phyloP scores from a whole-genome alignment of 2,329 filamentous ascomycete species.

The Colletotrichum sp. region DNA sequence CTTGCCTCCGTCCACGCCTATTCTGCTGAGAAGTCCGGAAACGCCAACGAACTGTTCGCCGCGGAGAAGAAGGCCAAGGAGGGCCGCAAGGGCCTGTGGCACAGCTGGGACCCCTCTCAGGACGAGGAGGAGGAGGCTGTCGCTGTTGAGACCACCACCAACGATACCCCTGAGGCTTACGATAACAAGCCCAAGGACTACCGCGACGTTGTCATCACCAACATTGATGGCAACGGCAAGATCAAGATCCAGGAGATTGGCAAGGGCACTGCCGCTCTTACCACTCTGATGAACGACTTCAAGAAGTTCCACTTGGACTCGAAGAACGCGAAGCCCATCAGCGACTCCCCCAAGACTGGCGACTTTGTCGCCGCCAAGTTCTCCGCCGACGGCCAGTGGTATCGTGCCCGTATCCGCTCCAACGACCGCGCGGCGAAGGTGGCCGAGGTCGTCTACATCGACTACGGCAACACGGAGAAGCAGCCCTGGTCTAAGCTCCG shows the following conservation, averaged over 20 bases:
- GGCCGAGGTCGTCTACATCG: conserved; percentile 90
- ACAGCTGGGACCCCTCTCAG: conserved; percentile 90
- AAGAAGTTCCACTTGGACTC: conserved; percentile 87
- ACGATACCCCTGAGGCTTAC: conserved; percentile 46
- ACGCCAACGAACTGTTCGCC: conserved; percentile 83
- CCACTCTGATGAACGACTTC: conserved; percentile 90
- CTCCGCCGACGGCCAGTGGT: conserved; percentile 89
- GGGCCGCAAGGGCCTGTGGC: conserved; percentile 85
- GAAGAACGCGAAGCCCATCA: conserved; percentile 76
- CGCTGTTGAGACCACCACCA: conserved; percentile 55
- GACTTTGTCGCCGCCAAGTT: conserved; percentile 93
- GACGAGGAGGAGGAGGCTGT: conserved; percentile 69
- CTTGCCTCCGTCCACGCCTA: conserved; percentile 91
- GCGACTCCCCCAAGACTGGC: conserved; percentile 83
- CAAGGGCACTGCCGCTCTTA: conserved; percentile 81
- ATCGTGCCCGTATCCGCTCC: conserved; percentile 86
- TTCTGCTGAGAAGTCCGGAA: conserved; percentile 94
- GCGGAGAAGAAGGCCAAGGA: conserved; percentile 93
- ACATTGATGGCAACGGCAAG: conserved; percentile 81
- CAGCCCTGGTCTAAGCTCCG: conserved; percentile 85
- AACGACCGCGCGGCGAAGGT: conserved; percentile 92
- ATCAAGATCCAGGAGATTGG: conserved; percentile 94
- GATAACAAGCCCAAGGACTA: conserved; percentile 80
- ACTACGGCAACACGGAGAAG: conserved; percentile 94
- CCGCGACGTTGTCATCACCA: conserved; percentile 90